A percentile compares a stretch with the other conserved stretches of the same genome.
Conservation (phyloP, 2,329 filamentous ascomycete genomes). For the Pestalotiopsis sp. region DNA sequence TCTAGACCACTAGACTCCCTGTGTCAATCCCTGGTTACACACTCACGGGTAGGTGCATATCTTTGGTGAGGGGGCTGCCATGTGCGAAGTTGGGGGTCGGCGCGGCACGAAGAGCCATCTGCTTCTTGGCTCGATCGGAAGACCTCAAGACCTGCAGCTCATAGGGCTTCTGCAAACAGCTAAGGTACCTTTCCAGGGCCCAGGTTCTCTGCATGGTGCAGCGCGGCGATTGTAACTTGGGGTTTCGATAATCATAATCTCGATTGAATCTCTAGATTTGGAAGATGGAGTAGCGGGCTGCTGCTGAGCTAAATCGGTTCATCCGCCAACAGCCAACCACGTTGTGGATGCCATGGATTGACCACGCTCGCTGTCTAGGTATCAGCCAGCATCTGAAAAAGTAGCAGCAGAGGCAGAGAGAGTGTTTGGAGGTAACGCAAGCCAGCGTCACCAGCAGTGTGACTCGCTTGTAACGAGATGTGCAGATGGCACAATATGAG, state of each 20-base stretch:
- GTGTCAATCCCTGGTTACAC: neutral
- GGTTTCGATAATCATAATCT: neutral
- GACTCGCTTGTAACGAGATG: neutral
- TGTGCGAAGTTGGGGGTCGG: conserved; percentile 2
- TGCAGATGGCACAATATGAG: neutral
- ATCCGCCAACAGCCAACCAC: neutral
- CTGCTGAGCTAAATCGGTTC: neutral
- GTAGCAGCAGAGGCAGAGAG: neutral
- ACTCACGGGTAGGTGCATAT: conserved; percentile 1
- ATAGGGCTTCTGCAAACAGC: conserved; percentile 1
- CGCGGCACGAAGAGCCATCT: neutral
- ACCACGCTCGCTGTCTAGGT: neutral
- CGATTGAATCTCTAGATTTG: neutral
- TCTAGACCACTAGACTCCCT: neutral
- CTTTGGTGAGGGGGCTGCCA: neutral
- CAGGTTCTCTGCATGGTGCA: neutral
- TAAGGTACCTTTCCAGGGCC: neutral
- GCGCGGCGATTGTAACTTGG: neutral
- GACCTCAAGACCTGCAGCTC: neutral
- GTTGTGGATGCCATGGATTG: neutral
- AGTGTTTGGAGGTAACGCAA: neutral
- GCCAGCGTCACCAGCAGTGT: neutral
- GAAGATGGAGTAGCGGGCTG: neutral
- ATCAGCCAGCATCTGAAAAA: neutral
- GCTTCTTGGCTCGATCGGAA: neutral